These are phyloP conservation scores for Aspergillus biplanus DNA, from an alignment of 495 filamentous ascomycete genomes.

Conservation along the genomic window DNA sequence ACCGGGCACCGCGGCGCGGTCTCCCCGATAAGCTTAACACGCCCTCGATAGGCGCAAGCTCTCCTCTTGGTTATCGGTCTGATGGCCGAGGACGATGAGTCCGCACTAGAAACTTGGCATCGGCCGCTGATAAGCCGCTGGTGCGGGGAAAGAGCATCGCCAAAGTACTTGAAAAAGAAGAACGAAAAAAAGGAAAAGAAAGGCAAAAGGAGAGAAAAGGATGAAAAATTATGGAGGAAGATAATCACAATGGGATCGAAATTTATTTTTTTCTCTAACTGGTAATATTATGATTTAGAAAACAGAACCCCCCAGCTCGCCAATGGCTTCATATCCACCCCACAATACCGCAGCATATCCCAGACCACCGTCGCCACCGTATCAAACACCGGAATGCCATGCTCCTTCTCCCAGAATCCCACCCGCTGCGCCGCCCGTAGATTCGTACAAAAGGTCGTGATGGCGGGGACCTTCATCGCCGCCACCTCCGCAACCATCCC, in stretches of 20 bases:
- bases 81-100: too few species aligned
- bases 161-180: too few species aligned
- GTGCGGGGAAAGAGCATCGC: too few species aligned
- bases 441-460: slow-evolving; percentile 12
- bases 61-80: too few species aligned
- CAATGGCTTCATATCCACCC: slow-evolving; percentile 11
- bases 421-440: slow-evolving; percentile 13
- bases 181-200: too few species aligned
- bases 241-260: not conserved
- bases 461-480: not conserved
- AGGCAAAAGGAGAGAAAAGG: too few species aligned
- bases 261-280: not conserved
- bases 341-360: slow-evolving; percentile 10
- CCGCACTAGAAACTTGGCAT: too few species aligned
- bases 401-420: slow-evolving; percentile 7
- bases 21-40: too few species aligned
- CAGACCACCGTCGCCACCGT: slow-evolving; percentile 11
- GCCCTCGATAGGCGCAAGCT: too few species aligned
- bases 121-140: too few species aligned
- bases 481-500: slow-evolving; percentile 10
- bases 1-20: too few species aligned
- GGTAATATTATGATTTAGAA: not conserved
- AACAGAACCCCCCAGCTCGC: slow-evolving; percentile 5
- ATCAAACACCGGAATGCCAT: slow-evolving; percentile 13
- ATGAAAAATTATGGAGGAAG: too few species aligned